Base-by-base conservation (phyloP, 345 rosid genomes). In the Zanthoxylum bungeanum region DNA sequence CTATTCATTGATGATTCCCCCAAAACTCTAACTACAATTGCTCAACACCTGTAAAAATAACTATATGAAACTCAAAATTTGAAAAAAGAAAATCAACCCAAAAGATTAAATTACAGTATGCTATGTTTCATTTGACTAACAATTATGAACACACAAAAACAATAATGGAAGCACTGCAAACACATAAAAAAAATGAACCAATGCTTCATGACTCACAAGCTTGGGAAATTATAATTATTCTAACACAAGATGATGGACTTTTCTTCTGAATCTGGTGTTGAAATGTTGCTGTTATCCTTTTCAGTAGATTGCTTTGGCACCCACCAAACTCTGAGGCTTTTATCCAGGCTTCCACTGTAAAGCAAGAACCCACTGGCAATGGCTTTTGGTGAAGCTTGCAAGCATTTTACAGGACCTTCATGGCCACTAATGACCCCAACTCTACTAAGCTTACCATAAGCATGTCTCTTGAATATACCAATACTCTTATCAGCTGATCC, bases 401-500 rank as follows among this genome's bases (percentile, higher is more conserved):
- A 73, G 66, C 99, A 95, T 81, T 91, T 95, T 11, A 95, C 94
- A 0, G 99, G 98, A 30, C 93, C 99, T 44, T 79, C 84, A 72
- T 95, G 99, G 0, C 99, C 99, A 37, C 56, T 81, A 14, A 95
- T 84, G 60, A 77, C 76, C 31, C 93, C 88, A 4, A 91, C 66
- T 61, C 83, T 89, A 60, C 73, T 57, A 2, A 92, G 82, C 60
- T 74, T 75, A 4, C 85, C 88, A 24, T 76, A 85, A 39, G 61
- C 75, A 73, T 83, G 89, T 76, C 90, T 84, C 73, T 60, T 88
- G 98, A 98, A 95, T 60, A 95, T 76, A 3, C 89, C 89, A 71
- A 95, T 92, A 65, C 83, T 91, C 89, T 84, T 92, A 81, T 95
- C 99, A 12, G 97, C 90, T 0, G 99, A 95, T 0, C 99, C 99